Evolutionary conservation across 768 basidiomycete genomes (phyloP).

Genomic region (Mycena alexandri): DNA sequence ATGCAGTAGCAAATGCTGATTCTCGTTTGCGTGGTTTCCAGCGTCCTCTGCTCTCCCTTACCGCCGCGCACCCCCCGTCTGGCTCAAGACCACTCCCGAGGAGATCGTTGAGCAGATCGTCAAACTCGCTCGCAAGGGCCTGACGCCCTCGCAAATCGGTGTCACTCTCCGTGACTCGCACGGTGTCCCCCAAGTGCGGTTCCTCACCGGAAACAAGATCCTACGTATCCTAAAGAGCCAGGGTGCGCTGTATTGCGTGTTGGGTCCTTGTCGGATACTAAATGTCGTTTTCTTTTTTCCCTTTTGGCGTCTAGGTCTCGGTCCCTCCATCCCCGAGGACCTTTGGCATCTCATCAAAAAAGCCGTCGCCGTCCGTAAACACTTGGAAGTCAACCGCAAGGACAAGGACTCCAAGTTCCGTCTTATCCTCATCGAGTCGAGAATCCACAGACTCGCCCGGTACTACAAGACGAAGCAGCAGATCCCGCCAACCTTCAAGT

Average conservation of each 20-base stretch:
- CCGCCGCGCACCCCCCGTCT: conserved; percentile 92
- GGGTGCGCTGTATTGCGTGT: conserved; percentile 64
- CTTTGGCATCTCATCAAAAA: conserved; percentile 99
- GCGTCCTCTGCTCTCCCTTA: conserved; percentile 98
- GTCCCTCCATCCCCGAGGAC: conserved; percentile 98
- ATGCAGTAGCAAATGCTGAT: conserved; percentile 18
- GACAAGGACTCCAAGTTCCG: conserved; percentile 98
- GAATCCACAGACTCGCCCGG: conserved; percentile 96
- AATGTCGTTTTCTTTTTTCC: conserved; percentile 32
- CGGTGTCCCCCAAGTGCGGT: conserved; percentile 97
- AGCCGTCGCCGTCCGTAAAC: conserved; percentile 99
- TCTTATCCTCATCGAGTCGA: conserved; percentile 98
- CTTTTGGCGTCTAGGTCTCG: conserved; percentile 76
- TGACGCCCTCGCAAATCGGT: conserved; percentile 98
- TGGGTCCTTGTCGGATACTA: conserved; percentile 35
- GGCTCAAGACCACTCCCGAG: conserved; percentile 96
- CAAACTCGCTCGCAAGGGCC: conserved; percentile 98
- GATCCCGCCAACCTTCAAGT: conserved; percentile 98
- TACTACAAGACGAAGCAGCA: conserved; percentile 99
- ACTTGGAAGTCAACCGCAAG: conserved; percentile 97
- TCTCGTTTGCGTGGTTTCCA: conserved; percentile 35
- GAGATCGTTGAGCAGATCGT: conserved; percentile 96
- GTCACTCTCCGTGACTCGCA: conserved; percentile 98
- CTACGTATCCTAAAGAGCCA: conserved; percentile 96
- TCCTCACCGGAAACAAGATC: conserved; percentile 99